phyloP scores from a whole-genome alignment of 345 rosid species.

The Pugionium cornutum region DNA sequence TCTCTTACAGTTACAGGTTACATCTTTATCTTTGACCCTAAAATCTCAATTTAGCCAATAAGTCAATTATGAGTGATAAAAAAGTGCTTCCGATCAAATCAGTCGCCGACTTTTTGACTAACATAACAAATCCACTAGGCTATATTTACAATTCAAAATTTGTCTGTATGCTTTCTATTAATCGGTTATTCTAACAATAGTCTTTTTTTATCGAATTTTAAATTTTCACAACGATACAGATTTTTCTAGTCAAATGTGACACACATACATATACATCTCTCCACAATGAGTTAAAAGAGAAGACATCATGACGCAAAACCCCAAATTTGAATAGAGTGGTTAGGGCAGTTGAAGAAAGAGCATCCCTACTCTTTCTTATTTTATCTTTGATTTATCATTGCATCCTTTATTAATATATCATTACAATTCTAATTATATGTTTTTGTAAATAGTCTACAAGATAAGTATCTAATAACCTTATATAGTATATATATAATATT shows the following conservation, averaged over 20 bases:
- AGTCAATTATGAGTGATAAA: too few relatives aligned
- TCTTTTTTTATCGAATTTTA: not conserved
- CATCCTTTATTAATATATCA: conserved; percentile 10
- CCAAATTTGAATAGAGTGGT: conserved; percentile 75
- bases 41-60: too few relatives aligned
- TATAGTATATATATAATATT: too few relatives aligned
- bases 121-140: too few relatives aligned
- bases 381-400: conserved; percentile 11
- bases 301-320: conserved; percentile 30
- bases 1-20: too few relatives aligned
- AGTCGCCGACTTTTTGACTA: too few relatives aligned
- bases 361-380: conserved; percentile 14
- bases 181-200: not conserved
- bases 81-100: too few relatives aligned
- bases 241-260: conserved; percentile 24
- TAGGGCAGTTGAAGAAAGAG: conserved; percentile 93
- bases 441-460: too few relatives aligned
- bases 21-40: too few relatives aligned
- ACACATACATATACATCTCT: not conserved
- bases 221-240: not conserved
- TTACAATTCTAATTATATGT: too few relatives aligned
- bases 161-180: too few relatives aligned
- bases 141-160: too few relatives aligned
- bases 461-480: not conserved
- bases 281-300: conserved; percentile 26